Percentiles rank a stretch among this genome's conserved stretches.
Evolutionary conservation across 495 filamentous ascomycete genomes (phyloP).

Genomic region (Penicillium turbatum): DNA sequence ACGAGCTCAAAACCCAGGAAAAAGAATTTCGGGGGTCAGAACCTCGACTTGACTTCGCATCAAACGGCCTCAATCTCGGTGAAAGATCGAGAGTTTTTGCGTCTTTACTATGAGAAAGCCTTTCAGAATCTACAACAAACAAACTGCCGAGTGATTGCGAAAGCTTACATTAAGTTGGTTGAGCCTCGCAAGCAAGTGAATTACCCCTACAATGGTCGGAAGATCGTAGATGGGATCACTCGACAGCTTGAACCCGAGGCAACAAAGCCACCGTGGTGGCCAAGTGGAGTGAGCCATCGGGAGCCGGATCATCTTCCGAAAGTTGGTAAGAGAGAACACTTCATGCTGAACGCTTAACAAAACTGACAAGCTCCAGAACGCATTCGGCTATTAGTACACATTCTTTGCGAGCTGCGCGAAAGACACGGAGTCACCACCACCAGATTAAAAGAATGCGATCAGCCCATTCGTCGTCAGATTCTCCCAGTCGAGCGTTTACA

Average conservation of each 20-base stretch:
- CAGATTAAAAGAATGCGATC: slow-evolving; percentile 38
- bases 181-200: slow-evolving; percentile 80
- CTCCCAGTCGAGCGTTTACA: slow-evolving; percentile 33
- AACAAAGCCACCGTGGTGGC: slow-evolving; percentile 74
- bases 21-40: slow-evolving; percentile 25
- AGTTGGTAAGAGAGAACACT: slow-evolving; percentile 46
- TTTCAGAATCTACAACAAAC: slow-evolving; percentile 70
- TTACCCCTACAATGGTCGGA: slow-evolving; percentile 69
- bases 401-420: slow-evolving; percentile 46
- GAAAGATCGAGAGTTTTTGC: slow-evolving; percentile 48
- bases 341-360: background rate
- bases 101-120: slow-evolving; percentile 56
- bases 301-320: slow-evolving; percentile 79
- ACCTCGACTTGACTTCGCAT: slow-evolving; percentile 27
- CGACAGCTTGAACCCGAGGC: slow-evolving; percentile 37
- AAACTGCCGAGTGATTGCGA: slow-evolving; percentile 62
- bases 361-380: slow-evolving; percentile 43
- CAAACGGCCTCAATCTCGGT: slow-evolving; percentile 45
- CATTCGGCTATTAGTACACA: slow-evolving; percentile 55
- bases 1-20: slow-evolving; percentile 13
- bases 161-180: slow-evolving; percentile 74
- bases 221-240: slow-evolving; percentile 31
- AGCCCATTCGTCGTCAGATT: slow-evolving; percentile 42
- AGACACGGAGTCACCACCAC: slow-evolving; percentile 36
- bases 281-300: slow-evolving; percentile 57